Percentiles rank a stretch among this genome's conserved stretches.
phyloP scores from a whole-genome alignment of 371 early-diverging fungal species.

The Dichotomocladium elegans region DNA sequence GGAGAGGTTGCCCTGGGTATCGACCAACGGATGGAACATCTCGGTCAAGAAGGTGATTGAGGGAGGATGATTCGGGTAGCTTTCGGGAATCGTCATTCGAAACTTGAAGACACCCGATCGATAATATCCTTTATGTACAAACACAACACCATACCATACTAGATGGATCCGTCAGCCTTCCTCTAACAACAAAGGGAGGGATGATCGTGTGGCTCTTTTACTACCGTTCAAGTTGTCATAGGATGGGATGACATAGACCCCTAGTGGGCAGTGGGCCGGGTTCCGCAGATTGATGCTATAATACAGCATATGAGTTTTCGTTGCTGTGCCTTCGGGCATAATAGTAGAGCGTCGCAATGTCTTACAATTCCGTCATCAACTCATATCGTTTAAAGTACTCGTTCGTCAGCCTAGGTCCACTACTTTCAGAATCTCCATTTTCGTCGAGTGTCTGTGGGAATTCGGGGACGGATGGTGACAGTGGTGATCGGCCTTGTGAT shows the following conservation, averaged over 20 bases:
- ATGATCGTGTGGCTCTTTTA: background rate
- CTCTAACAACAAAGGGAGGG: too few species aligned
- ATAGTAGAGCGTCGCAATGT: too few species aligned
- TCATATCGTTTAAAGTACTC: slow-evolving; percentile 16
- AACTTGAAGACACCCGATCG: slow-evolving; percentile 93
- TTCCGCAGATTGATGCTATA: slow-evolving; percentile 71
- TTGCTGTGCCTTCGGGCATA: background rate
- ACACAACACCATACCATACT: slow-evolving; percentile 85
- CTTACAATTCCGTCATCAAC: slow-evolving; percentile 20
- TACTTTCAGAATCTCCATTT: slow-evolving; percentile 3
- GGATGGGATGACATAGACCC: slow-evolving; percentile 86
- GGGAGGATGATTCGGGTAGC: slow-evolving; percentile 84
- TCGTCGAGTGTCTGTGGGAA: slow-evolving; percentile 5
- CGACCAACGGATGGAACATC: slow-evolving; percentile 96
- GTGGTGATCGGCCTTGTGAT: background rate
- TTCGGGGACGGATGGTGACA: background rate
- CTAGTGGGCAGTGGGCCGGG: slow-evolving; percentile 77
- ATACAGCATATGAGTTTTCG: background rate
- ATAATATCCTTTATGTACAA: slow-evolving; percentile 88
- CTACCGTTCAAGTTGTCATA: slow-evolving; percentile 70
- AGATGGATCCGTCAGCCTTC: background rate
- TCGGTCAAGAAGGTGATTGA: slow-evolving; percentile 84
- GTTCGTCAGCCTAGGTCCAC: slow-evolving; percentile 6
- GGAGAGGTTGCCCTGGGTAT: slow-evolving; percentile 61
- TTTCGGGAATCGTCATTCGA: slow-evolving; percentile 79